Evolutionary conservation across 305 asterid genomes (phyloP).

Genomic region (Fraxinus sp.): DNA sequence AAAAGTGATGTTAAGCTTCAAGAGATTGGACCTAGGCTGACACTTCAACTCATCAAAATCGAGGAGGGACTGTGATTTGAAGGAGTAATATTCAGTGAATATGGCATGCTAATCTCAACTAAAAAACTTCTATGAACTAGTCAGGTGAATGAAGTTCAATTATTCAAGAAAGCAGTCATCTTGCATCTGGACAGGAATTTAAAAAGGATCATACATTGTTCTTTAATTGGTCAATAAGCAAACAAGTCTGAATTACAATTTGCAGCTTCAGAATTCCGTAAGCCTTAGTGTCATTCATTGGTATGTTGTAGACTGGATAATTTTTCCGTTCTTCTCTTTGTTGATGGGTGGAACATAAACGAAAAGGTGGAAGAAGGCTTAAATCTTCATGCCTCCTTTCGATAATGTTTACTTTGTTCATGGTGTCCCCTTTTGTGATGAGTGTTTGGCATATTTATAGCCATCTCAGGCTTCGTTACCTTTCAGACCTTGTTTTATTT

Average conservation of each 20-base stretch:
- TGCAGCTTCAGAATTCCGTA: not conserved
- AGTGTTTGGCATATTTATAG: not conserved
- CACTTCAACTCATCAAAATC: conserved; percentile 64
- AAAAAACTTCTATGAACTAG: not conserved
- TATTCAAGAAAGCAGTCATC: conserved; percentile 1
- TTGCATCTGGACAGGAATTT: not conserved
- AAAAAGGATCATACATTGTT: not conserved
- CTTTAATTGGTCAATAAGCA: not conserved
- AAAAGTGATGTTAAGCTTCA: conserved; percentile 92
- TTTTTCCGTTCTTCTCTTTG: not conserved
- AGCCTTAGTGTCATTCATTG: not conserved
- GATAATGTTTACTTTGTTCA: not conserved
- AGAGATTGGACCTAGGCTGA: conserved; percentile 91
- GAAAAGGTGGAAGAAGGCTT: not conserved
- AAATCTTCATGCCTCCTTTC: not conserved
- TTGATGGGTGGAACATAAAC: not conserved
- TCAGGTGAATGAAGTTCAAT: not conserved
- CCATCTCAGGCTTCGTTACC: not conserved
- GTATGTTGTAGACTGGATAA: not conserved
- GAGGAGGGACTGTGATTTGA: conserved; percentile 88
- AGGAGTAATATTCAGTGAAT: conserved; percentile 67
- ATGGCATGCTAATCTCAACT: conserved; percentile 29
- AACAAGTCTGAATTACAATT: not conserved
- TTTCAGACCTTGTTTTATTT: not conserved
- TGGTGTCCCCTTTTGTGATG: not conserved